Evolutionary conservation across 371 early-diverging fungal genomes (phyloP), one percentile per base, ranked within the genome.

Genomic region (Saksenaea vasiformis): DNA sequence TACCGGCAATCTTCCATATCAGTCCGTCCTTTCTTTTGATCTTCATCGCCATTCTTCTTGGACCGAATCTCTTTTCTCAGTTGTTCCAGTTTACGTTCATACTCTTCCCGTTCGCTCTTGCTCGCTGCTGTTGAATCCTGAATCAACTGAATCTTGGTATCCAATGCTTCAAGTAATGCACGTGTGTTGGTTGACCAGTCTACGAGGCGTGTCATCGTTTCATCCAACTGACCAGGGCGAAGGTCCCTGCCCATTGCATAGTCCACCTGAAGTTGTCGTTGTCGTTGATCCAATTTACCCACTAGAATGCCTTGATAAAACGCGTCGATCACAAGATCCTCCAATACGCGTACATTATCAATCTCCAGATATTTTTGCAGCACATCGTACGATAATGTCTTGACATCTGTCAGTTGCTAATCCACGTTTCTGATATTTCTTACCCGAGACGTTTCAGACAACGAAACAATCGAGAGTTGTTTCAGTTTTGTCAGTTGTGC

Each of bases 271-370:
- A 95, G 66, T 59, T 85, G 86, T 51, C 85, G 82, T 62, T 81
- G 72, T 39, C 85, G 86, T 69, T 95, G 95, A 72, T 95, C 95
- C 39, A 95, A 75, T 76, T 89, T 93, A 26, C 92, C 95, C 15
- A 76, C 77, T 53, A 95, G 68, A 2, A 95, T 69, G 51, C 86
- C 88, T 61, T 91, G 87, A 66, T 93, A 93, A 39, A 95, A 88
- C 27, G 91, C 90, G 56, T 93, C 92, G 65, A 95, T 95, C 65
- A 93, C 86, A 61, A 93, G 72, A 74, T 93, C 93, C 66, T 95
- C 95, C 37, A 95, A 76, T 56, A 90, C 90, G 35, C 94, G 86
- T 11, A 93, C 85, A 43, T 87, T 91, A 37, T 85, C 63, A 62
- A 93, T 85, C 68, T 91, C 83, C 5, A 95, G 83, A 31, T 85